Conservation (phyloP, 2,329 filamentous ascomycete genomes). For the Teratosphaeria viscida region DNA sequence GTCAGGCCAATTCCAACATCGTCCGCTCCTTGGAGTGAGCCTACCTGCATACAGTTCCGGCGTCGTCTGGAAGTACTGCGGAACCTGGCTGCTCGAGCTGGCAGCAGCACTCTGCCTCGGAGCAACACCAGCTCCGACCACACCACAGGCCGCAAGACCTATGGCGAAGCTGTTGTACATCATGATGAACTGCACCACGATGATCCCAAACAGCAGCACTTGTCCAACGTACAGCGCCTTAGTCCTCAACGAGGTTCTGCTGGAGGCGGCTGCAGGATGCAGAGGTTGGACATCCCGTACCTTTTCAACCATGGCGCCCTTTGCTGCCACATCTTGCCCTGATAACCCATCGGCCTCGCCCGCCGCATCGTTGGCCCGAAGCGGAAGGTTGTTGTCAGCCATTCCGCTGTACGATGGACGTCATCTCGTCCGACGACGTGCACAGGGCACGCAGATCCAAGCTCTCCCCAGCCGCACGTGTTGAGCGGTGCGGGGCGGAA, state of each 20-base stretch:
- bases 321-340: not conserved
- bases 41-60: conserved; percentile 36
- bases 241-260: not conserved
- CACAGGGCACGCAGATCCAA: not conserved
- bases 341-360: not conserved
- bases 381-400: not conserved
- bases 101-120: conserved; percentile 9
- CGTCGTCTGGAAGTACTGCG: conserved; percentile 54
- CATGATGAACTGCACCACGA: conserved; percentile 21
- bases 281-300: not conserved
- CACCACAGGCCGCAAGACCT: conserved; percentile 14
- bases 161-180: conserved; percentile 23
- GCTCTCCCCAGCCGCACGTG: not conserved
- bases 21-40: not conserved
- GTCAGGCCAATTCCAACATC: not conserved
- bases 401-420: not conserved
- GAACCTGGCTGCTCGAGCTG: conserved; percentile 26
- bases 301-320: not conserved
- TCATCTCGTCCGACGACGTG: not conserved
- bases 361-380: not conserved
- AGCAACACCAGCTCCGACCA: conserved; percentile 14
- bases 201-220: conserved; percentile 16
- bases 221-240: conserved; percentile 8
- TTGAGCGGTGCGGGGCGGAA: not conserved
- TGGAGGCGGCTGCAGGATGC: not conserved